Evolutionary conservation across 73 alveolate genomes (phyloP).

Genomic region (Paramecium tetraurelia): DNA sequence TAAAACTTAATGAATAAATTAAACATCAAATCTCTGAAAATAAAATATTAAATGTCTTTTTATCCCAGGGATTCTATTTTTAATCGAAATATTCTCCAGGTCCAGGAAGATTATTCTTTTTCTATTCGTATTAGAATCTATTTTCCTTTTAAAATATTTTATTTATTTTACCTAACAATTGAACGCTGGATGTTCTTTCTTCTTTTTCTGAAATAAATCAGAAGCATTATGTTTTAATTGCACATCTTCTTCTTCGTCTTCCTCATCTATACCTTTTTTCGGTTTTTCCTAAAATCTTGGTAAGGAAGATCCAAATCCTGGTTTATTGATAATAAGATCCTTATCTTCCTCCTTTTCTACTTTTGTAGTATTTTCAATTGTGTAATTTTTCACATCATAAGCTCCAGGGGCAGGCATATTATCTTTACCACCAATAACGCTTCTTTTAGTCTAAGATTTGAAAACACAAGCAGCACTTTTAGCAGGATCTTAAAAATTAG

Average conservation of each 20-base stretch:
- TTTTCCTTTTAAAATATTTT: slow-evolving; percentile 20
- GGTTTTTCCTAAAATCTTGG: slow-evolving; percentile 45
- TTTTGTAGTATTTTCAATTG: slow-evolving; percentile 19
- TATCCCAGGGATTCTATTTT: slow-evolving; percentile 55
- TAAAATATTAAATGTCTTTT: slow-evolving; percentile 56
- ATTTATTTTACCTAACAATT: not conserved
- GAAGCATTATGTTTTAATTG: not conserved
- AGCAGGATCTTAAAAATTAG: not conserved
- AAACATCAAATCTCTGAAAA: slow-evolving; percentile 53
- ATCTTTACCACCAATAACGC: not conserved
- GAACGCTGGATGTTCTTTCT: not conserved
- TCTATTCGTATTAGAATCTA: slow-evolving; percentile 42
- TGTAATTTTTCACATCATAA: slow-evolving; percentile 27
- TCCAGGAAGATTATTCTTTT: slow-evolving; percentile 15
- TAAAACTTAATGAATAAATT: not conserved
- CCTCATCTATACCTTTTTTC: slow-evolving; percentile 16
- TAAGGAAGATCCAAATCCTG: slow-evolving; percentile 45
- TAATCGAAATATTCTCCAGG: slow-evolving; percentile 61
- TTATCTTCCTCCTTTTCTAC: slow-evolving; percentile 17
- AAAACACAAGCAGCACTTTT: slow-evolving; percentile 36
- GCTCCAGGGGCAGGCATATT: slow-evolving; percentile 46
- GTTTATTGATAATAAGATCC: slow-evolving; percentile 38
- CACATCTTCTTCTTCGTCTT: not conserved
- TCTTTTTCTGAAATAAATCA: not conserved
- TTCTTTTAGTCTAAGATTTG: slow-evolving; percentile 1